These are phyloP conservation scores for Crithidia sp. DNA, from an alignment of 208 protist genomes.

Conservation along the genomic window DNA sequence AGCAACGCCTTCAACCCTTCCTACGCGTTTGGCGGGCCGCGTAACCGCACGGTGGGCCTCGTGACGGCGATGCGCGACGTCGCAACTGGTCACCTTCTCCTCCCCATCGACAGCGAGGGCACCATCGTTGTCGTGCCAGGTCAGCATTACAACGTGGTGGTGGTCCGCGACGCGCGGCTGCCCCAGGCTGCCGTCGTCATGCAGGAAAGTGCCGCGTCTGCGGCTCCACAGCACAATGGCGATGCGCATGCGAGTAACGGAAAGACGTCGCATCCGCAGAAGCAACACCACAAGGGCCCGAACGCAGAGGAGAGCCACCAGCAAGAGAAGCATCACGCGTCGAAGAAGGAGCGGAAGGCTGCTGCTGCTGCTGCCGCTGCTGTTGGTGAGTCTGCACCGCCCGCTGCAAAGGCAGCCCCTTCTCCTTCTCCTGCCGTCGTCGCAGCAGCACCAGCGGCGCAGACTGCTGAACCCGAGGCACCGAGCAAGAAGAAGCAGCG, in stretches of 20 bases:
- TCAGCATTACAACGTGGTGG: slow-evolving; percentile 56
- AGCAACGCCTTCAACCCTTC: slow-evolving; percentile 76
- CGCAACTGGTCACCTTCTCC: slow-evolving; percentile 48
- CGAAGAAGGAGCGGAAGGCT: slow-evolving; percentile 30
- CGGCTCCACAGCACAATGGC: not conserved
- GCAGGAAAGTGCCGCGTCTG: not conserved
- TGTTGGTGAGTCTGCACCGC: not conserved
- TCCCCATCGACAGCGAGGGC: slow-evolving; percentile 73
- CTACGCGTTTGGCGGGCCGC: slow-evolving; percentile 60
- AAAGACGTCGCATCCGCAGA: not conserved
- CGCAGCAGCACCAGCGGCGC: not conserved
- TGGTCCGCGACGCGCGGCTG: slow-evolving; percentile 25
- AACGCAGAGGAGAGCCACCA: too few relatives aligned
- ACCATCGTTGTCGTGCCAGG: slow-evolving; percentile 71
- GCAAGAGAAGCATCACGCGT: not conserved
- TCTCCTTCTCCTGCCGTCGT: not conserved
- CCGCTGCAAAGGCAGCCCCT: not conserved
- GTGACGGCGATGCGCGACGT: slow-evolving; percentile 60
- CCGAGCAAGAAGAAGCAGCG: slow-evolving; percentile 32
- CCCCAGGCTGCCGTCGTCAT: slow-evolving; percentile 2
- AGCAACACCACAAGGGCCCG: not conserved
- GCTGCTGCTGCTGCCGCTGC: slow-evolving; percentile 5
- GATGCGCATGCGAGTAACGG: slow-evolving; percentile 14
- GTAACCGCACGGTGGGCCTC: slow-evolving; percentile 16
- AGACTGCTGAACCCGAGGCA: not conserved